These are phyloP conservation scores for Dothideomycetidae sp. DNA, from an alignment of 2,329 filamentous ascomycete genomes.

Conservation along the genomic window DNA sequence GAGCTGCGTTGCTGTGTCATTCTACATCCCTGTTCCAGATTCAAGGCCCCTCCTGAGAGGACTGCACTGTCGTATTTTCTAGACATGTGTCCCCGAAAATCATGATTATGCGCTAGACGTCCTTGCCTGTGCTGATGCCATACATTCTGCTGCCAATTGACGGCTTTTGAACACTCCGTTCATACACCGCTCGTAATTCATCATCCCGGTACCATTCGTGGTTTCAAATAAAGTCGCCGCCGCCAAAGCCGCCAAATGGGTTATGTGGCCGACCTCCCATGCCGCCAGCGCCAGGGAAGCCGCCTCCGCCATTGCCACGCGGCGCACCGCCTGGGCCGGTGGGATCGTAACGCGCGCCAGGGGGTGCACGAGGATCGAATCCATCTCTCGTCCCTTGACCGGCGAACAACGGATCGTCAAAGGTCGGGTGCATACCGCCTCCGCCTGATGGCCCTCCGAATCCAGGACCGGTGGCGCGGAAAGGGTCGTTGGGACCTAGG, in stretches of 20 bases:
- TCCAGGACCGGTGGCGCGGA: constrained; percentile 31
- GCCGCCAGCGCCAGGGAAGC: constrained; percentile 32
- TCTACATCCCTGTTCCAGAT: too few species aligned
- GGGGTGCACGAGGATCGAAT: constrained; percentile 62
- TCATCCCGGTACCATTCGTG: too few species aligned
- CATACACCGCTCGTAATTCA: too few species aligned
- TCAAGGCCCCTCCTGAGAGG: too few species aligned
- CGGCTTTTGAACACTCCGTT: too few species aligned
- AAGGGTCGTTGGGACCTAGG: constrained; percentile 70
- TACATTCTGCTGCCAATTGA: not conserved
- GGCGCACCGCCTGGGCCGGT: constrained; percentile 54
- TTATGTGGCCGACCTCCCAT: constrained; percentile 38
- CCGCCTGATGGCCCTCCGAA: constrained; percentile 43
- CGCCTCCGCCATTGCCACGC: constrained; percentile 29
- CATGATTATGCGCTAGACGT: not conserved
- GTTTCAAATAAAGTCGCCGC: constrained; percentile 43
- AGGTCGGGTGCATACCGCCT: constrained; percentile 89
- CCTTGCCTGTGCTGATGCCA: not conserved
- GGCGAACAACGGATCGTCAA: constrained; percentile 76
- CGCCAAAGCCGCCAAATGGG: constrained; percentile 47
- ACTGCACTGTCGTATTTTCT: too few species aligned
- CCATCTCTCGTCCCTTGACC: constrained; percentile 34
- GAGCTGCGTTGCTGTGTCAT: too few species aligned
- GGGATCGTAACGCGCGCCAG: constrained; percentile 85
- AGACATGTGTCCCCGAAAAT: too few species aligned